Evolutionary conservation across 2,329 filamentous ascomycete genomes (phyloP), one percentile per base, ranked within the genome.

Genomic region (Simplicillium aogashimaense): DNA sequence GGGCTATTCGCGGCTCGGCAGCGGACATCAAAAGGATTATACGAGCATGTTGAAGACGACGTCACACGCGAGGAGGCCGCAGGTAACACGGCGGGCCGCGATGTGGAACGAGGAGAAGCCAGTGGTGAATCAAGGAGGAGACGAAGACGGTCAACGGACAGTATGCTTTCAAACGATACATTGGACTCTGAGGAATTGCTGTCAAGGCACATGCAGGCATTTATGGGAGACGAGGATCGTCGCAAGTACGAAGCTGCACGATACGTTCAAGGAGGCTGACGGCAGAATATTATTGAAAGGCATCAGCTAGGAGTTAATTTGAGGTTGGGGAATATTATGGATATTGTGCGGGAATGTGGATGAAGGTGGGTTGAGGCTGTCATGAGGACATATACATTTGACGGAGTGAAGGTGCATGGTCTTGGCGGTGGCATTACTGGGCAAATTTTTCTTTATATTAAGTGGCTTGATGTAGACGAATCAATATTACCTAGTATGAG

Each of bases 181-280:
- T 70, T 62, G 9, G 66, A 60, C 37, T 73, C 76, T 49, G 81
- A 77, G 0, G 68, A 87, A 25, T 79, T 78, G 50, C 63, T 81
- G 53, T 83, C 83, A 1, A 72, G 76, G 11, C 69, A 76, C 33
- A 78, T 88, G 36, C 83, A 89, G 51, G 83, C 74, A 51, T 76
- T 90, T 52, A 85, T 94, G 76, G 77, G 77, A 46, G 79, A 83
- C 7, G 85, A 92, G 56, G 85, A 90, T 53, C 74, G 78, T 29
- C 74, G 72, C 47, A 83, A 86, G 53, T 86, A 88, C 54, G 73
- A 79, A 51, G 73, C 85, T 52, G 20, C 20, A 9, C 20, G 20
- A 9, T 9, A 25, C 5, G 20, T 25, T 36, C 13, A 33, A 16
- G 13, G 31, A 33, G 31, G 31, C 11, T 33, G 31, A 33, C 37